Percentiles rank a stretch among this genome's conserved stretches.
These are phyloP conservation scores for Lasiodiplodia citricola DNA, from an alignment of 2,329 filamentous ascomycete genomes.

Conservation along the genomic window DNA sequence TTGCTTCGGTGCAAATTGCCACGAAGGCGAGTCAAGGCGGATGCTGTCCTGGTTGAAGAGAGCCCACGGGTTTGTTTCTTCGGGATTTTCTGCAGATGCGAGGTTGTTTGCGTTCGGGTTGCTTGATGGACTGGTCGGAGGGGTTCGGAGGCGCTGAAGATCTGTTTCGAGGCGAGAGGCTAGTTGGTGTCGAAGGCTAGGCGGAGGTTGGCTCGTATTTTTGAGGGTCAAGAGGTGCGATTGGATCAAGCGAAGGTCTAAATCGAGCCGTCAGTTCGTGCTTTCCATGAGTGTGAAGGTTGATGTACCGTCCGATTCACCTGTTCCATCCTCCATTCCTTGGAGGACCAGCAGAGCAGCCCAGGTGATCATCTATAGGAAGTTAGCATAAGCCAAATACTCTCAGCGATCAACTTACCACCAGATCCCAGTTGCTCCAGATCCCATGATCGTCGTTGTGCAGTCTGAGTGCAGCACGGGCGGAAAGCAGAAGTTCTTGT, in stretches of 20 bases:
- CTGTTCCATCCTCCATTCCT: slow-evolving; percentile 48
- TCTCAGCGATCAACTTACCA: slow-evolving; percentile 28
- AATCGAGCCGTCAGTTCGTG: background rate
- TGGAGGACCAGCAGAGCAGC: slow-evolving; percentile 52
- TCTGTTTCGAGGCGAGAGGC: slow-evolving; percentile 29
- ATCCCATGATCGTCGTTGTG: slow-evolving; percentile 50
- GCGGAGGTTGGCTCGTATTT: slow-evolving; percentile 29
- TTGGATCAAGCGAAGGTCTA: slow-evolving; percentile 28
- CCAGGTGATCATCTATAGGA: slow-evolving; percentile 48
- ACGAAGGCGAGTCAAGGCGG: slow-evolving; percentile 24
- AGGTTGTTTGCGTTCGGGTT: background rate
- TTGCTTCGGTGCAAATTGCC: slow-evolving; percentile 24
- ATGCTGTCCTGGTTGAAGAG: slow-evolving; percentile 30
- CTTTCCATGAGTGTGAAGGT: background rate
- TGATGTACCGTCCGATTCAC: slow-evolving; percentile 34
- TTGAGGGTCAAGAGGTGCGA: slow-evolving; percentile 28
- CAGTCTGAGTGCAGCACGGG: slow-evolving; percentile 48
- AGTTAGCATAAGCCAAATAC: background rate
- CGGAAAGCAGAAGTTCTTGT: slow-evolving; percentile 50
- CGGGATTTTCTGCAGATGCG: background rate
- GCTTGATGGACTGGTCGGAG: slow-evolving; percentile 25
- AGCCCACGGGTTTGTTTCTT: slow-evolving; percentile 28
- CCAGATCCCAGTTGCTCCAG: slow-evolving; percentile 53
- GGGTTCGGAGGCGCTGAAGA: slow-evolving; percentile 26
- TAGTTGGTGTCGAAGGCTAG: slow-evolving; percentile 29